Conservation (phyloP, 2,329 filamentous ascomycete species). For the Ophiostoma triangulosporum region DNA sequence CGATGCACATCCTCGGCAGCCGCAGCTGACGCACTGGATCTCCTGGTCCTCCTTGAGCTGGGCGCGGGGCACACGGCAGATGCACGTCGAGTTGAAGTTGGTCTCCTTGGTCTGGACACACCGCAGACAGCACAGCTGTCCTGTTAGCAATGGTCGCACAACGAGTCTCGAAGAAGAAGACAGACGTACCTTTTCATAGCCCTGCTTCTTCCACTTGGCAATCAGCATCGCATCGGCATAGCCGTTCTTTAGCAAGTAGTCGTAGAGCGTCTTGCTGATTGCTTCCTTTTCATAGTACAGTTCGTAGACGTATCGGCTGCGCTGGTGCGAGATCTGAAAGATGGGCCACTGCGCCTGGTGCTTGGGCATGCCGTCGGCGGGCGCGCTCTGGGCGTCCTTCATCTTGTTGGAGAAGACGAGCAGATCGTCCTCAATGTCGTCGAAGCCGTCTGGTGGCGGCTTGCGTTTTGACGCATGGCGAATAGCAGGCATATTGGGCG, state of each 20-base stretch:
- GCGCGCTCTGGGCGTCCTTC: slow-evolving; percentile 88
- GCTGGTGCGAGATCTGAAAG: slow-evolving; percentile 92
- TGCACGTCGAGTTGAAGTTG: slow-evolving; percentile 95
- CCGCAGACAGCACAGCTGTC: slow-evolving; percentile 75
- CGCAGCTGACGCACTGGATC: slow-evolving; percentile 89
- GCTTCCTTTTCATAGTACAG: slow-evolving; percentile 97
- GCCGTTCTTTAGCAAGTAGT: slow-evolving; percentile 90
- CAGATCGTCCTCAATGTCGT: slow-evolving; percentile 76
- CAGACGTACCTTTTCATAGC: slow-evolving; percentile 76
- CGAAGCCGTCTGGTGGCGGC: slow-evolving; percentile 73
- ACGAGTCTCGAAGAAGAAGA: no score
- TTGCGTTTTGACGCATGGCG: slow-evolving; percentile 65
- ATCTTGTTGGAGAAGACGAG: slow-evolving; percentile 81
- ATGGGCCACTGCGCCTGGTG: slow-evolving; percentile 94
- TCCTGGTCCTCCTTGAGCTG: slow-evolving; percentile 82
- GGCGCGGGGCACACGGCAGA: slow-evolving; percentile 84
- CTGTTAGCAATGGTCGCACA: slow-evolving; percentile 19
- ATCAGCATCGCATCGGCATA: slow-evolving; percentile 94
- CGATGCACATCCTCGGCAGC: slow-evolving; percentile 69
- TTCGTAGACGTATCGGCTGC: slow-evolving; percentile 88
- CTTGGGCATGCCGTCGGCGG: slow-evolving; percentile 64
- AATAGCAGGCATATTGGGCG: slow-evolving; percentile 54
- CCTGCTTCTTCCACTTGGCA: slow-evolving; percentile 99
- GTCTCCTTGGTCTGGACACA: slow-evolving; percentile 99
- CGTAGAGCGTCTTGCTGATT: slow-evolving; percentile 82